Evolutionary conservation across 352 stramenopile species (phyloP).

Genomic region (Albugo candida): DNA sequence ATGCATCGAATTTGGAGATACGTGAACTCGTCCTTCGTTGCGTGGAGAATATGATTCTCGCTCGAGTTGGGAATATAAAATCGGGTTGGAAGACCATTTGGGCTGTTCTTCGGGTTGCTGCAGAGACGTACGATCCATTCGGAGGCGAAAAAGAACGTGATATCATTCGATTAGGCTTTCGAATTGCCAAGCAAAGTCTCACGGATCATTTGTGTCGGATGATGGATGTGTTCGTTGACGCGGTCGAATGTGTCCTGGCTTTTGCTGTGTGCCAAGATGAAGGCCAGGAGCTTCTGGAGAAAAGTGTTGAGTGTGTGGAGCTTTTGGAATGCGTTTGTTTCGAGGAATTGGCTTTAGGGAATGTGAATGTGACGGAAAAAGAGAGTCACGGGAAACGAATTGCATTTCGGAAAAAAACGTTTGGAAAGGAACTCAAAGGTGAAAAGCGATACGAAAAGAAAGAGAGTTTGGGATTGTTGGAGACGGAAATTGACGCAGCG

Average conservation of each 20-base stretch:
- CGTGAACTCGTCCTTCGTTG: constrained; percentile 83
- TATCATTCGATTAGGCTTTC: constrained; percentile 65
- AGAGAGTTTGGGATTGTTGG: constrained; percentile 19
- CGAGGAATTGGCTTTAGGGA: constrained; percentile 42
- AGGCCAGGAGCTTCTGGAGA: constrained; percentile 39
- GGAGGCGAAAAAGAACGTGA: constrained; percentile 38
- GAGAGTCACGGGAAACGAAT: no score
- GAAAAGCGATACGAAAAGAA: constrained; percentile 30
- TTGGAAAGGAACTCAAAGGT: no score
- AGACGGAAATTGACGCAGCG: not conserved
- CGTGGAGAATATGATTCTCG: constrained; percentile 84
- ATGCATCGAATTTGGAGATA: constrained; percentile 60
- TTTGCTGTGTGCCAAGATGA: constrained; percentile 33
- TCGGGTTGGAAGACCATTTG: constrained; percentile 91
- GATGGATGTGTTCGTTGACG: constrained; percentile 61
- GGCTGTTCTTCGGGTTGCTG: constrained; percentile 78
- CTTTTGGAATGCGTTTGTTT: constrained; percentile 49
- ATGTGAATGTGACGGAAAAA: constrained; percentile 41
- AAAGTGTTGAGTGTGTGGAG: constrained; percentile 41
- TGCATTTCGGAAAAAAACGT: no score
- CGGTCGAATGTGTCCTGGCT: constrained; percentile 55
- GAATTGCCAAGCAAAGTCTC: constrained; percentile 78
- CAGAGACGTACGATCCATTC: constrained; percentile 52
- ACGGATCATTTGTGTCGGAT: constrained; percentile 52
- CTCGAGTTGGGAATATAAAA: constrained; percentile 68